These are phyloP conservation scores for Psidium guajava DNA, from an alignment of 345 rosid species.

Conservation along the genomic window DNA sequence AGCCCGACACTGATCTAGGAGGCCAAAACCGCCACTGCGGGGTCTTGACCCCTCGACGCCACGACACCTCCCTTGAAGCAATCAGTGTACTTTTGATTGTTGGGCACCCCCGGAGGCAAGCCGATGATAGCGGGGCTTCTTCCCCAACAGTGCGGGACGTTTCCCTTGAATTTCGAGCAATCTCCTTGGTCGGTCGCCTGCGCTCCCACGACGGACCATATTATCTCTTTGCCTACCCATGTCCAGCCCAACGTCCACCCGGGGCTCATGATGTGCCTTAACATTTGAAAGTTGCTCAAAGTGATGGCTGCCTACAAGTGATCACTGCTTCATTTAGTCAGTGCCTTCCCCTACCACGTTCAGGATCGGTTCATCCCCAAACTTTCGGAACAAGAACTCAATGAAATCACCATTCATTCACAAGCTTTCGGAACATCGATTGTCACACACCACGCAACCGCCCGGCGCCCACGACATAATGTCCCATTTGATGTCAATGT, in stretches of 20 bases:
- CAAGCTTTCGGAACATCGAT: background rate
- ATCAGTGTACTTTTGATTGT: conserved; percentile 31
- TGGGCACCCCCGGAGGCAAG: conserved; percentile 37
- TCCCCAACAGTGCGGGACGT: conserved; percentile 41
- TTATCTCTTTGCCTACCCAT: conserved; percentile 38
- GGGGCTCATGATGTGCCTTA: conserved; percentile 34
- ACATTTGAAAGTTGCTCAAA: conserved; percentile 34
- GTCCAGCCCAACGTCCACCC: conserved; percentile 47
- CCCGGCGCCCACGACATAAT: conserved; percentile 36
- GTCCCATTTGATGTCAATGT: conserved; percentile 39
- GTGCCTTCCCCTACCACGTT: background rate
- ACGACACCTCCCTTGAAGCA: conserved; percentile 50
- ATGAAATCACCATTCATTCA: background rate
- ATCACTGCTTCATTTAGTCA: background rate
- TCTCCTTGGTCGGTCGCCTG: conserved; percentile 45
- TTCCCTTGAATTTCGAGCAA: conserved; percentile 40
- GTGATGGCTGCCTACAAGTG: conserved; percentile 28
- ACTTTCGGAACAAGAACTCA: background rate
- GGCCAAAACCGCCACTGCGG: conserved; percentile 21
- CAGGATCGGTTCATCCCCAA: background rate
- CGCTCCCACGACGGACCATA: conserved; percentile 40
- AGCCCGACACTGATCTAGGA: conserved; percentile 35
- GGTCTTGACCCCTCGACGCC: conserved; percentile 32
- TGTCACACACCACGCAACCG: conserved; percentile 32
- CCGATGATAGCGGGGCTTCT: conserved; percentile 27